phyloP scores from a whole-genome alignment of 2,329 filamentous ascomycete species.

The Penicillium sp. region DNA sequence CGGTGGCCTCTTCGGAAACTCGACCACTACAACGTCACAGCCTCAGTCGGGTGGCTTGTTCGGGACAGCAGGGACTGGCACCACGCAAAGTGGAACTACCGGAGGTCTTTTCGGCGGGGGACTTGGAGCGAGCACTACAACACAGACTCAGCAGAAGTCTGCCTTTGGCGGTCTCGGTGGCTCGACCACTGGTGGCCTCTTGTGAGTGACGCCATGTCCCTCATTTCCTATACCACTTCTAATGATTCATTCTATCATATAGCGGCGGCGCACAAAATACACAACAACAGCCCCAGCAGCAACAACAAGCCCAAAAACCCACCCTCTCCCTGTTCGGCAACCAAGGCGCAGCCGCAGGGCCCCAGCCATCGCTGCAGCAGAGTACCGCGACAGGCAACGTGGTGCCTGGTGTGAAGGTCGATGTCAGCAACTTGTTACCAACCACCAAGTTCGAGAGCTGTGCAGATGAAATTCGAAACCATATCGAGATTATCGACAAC shows the following conservation, averaged over 20 bases:
- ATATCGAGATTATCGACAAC: conserved; percentile 72
- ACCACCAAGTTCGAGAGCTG: conserved; percentile 92
- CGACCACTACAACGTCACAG: conserved; percentile 28
- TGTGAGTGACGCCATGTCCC: conserved; percentile 27
- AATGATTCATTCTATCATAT: conserved; percentile 1
- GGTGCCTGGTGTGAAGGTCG: conserved; percentile 70
- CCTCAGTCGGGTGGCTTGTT: conserved; percentile 21
- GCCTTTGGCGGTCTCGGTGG: conserved; percentile 31
- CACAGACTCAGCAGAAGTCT: conserved; percentile 35
- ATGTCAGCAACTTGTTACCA: conserved; percentile 69
- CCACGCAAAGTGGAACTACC: conserved; percentile 7
- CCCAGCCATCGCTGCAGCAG: conserved; percentile 32
- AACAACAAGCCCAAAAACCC: conserved; percentile 45
- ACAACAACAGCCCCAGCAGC: conserved; percentile 28
- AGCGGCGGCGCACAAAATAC: conserved; percentile 25
- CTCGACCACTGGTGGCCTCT: conserved; percentile 28
- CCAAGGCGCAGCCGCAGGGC: conserved; percentile 22
- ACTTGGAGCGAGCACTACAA: conserved; percentile 21
- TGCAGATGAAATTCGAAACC: conserved; percentile 69
- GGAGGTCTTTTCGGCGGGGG: conserved; percentile 14
- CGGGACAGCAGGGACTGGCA: conserved; percentile 1
- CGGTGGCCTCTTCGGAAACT: conserved; percentile 28
- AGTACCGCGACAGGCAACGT: conserved; percentile 32
- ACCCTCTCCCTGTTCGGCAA: conserved; percentile 39
- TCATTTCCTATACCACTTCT: not conserved